Base-by-base conservation (phyloP, 106 monocot genomes). In the Triglochin maritima region DNA sequence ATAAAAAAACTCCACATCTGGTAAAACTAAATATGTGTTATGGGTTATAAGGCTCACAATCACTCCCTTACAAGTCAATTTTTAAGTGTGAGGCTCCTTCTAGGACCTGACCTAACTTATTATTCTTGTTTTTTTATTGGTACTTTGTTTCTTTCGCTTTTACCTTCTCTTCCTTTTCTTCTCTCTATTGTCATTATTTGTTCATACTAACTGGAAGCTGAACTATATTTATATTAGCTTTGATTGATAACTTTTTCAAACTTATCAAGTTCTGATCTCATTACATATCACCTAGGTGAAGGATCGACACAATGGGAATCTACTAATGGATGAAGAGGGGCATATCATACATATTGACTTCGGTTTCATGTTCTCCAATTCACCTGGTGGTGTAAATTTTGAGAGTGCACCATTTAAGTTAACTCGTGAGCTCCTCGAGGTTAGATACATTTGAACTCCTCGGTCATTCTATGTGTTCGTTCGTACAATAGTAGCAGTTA, bases 261-360 rank as follows among this genome's bases (percentile, higher is more conserved):
- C 29, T 29, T 51, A 51, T 17, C 9, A 6, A 14, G 15, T 51
- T 63, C 16, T 54, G 60, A 4, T 0, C 17, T 56, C 44, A 5
- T 69, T 4, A 54, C 66, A 29, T 29, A 11, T 71, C 55, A 5
- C 53, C 64, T 63, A 96, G 96, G 88, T 96, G 63, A 96, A 96
- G 71, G 96, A 96, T 88, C 79, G 96, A 4, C 96, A 96, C 79
- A 96, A 96, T 84, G 96, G 96, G 59, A 96, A 96, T 79, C 69
- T 96, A 51, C 74, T 96, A 47, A 71, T 96, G 53, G 96, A 96
- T 78, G 96, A 96, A 76, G 96, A 96, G 77, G 96, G 90, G 9
- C 96, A 96, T 70, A 91, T 96, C 53, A 96, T 96, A 76, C 96
- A 96, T 71, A 96, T 96, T 63, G 96, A 96, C 81, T 96, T 91